Evolutionary conservation across 2,329 filamentous ascomycete species (phyloP).

Genomic region (Hymenoscyphus albidus): DNA sequence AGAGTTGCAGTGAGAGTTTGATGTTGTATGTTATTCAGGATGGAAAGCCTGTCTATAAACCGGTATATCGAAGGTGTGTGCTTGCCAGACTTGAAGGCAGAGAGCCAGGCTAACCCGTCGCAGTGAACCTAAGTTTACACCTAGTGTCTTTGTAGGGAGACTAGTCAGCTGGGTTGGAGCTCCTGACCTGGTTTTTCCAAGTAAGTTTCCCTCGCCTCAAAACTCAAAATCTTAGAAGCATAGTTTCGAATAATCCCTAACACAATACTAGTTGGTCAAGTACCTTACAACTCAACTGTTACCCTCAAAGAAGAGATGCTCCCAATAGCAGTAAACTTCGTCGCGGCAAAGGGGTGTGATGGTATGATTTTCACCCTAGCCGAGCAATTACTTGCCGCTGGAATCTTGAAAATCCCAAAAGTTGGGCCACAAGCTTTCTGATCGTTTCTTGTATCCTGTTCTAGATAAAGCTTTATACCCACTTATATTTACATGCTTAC

Average conservation of each 20-base stretch:
- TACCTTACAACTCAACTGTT: conserved; percentile 44
- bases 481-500: no score
- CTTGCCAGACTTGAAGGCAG: background rate
- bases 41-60: conserved; percentile 42
- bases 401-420: conserved; percentile 44
- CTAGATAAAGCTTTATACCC: no score
- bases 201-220: conserved; percentile 13
- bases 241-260: conserved; percentile 1
- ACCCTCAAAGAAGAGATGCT: conserved; percentile 47
- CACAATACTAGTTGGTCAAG: conserved; percentile 28
- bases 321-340: conserved; percentile 54
- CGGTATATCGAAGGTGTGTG: conserved; percentile 36
- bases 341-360: conserved; percentile 59
- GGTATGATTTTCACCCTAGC: conserved; percentile 53
- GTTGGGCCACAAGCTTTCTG: conserved; percentile 35
- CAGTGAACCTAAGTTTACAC: conserved; percentile 41
- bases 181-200: conserved; percentile 45
- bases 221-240: background rate
- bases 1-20: conserved; percentile 47
- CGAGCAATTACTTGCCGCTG: conserved; percentile 46
- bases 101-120: background rate
- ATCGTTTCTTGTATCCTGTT: background rate
- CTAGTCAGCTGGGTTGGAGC: conserved; percentile 46
- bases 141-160: conserved; percentile 42
- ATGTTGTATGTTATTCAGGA: conserved; percentile 45